A percentile compares a stretch with the other conserved stretches of the same genome.
Evolutionary conservation across 2,329 filamentous ascomycete genomes (phyloP).

Genomic region (Talaromyces sp.): DNA sequence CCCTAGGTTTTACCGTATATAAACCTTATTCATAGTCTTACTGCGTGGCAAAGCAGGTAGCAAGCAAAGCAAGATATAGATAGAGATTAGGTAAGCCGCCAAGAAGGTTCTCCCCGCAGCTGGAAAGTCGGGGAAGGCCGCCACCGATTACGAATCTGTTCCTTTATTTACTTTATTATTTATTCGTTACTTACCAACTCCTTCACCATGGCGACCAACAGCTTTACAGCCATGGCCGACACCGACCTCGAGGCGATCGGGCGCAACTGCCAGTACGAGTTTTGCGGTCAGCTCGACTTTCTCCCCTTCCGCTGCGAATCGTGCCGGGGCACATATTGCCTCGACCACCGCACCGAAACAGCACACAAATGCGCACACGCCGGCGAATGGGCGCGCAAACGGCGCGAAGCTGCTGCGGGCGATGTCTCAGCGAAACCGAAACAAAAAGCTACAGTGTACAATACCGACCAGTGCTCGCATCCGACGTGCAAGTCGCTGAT

Average conservation of each 20-base stretch:
- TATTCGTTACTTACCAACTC: not conserved
- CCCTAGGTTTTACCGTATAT: too few species aligned
- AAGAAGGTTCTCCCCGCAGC: not conserved
- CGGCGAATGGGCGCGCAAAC: constrained; percentile 56
- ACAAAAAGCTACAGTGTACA: constrained; percentile 52
- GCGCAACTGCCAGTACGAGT: constrained; percentile 82
- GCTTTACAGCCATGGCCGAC: constrained; percentile 32
- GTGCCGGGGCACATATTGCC: constrained; percentile 78
- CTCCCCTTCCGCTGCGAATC: constrained; percentile 91
- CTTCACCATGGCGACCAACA: constrained; percentile 18
- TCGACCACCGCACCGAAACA: constrained; percentile 85
- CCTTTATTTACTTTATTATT: not conserved
- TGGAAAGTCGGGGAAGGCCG: not conserved
- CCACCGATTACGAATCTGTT: not conserved
- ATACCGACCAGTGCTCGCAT: constrained; percentile 47
- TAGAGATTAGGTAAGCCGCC: not conserved
- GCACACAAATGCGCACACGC: constrained; percentile 64
- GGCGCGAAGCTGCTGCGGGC: constrained; percentile 26
- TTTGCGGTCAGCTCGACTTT: constrained; percentile 94
- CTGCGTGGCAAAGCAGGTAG: too few species aligned
- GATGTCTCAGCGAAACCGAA: constrained; percentile 33
- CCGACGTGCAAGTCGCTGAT: constrained; percentile 49
- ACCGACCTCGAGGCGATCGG: constrained; percentile 81
- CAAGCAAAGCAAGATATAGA: too few species aligned
- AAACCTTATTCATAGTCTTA: too few species aligned